These are phyloP conservation scores for Acer saccharum DNA, from an alignment of 345 rosid genomes.

Conservation along the genomic window DNA sequence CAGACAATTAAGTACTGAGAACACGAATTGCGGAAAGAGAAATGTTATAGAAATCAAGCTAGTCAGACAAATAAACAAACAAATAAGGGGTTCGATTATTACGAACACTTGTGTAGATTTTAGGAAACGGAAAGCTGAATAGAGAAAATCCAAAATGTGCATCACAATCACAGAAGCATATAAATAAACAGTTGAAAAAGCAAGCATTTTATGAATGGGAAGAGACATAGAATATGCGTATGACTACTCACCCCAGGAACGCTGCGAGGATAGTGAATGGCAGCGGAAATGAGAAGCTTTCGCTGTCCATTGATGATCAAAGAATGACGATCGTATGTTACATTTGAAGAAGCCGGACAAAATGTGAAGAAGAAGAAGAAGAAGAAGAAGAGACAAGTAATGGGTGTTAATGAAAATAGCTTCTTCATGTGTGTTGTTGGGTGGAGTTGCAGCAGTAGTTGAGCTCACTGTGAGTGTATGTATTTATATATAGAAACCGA, in stretches of 20 bases:
- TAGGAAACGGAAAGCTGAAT: no score
- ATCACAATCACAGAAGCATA: no score
- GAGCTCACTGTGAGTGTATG: no score
- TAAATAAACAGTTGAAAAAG: no score
- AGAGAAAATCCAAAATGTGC: no score
- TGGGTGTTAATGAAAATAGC: not conserved
- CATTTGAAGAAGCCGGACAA: slow-evolving; percentile 31
- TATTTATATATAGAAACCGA: not conserved
- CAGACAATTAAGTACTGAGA: not conserved
- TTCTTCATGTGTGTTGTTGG: not conserved
- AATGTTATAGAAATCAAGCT: not conserved
- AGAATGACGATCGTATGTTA: slow-evolving; percentile 52
- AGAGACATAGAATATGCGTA: no score
- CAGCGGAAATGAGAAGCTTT: slow-evolving; percentile 56
- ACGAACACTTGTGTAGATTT: no score
- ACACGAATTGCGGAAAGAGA: not conserved
- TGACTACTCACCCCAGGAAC: slow-evolving; percentile 43
- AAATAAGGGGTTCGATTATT: no score
- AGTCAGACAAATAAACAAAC: no score
- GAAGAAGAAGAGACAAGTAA: not conserved
- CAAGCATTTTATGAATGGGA: no score
- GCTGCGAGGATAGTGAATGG: slow-evolving; percentile 70
- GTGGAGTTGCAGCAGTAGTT: no score
- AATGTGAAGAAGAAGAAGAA: slow-evolving; percentile 7
- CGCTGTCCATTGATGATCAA: slow-evolving; percentile 50